Conservation (phyloP, 768 basidiomycete genomes). For the Lactarius pseudohatsudake region DNA sequence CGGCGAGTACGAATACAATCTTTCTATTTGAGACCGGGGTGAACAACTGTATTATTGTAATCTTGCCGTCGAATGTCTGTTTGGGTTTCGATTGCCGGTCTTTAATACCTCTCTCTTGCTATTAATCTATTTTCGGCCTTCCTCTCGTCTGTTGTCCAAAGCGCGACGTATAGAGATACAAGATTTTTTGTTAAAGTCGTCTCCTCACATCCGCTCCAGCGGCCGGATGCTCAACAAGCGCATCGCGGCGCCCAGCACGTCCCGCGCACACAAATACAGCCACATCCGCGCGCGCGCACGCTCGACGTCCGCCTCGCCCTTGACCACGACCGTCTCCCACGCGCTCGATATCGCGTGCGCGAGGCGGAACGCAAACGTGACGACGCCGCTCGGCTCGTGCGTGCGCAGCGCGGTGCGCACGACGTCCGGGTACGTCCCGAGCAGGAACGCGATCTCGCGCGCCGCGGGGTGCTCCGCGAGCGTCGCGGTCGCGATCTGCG, state of each 20-base stretch:
- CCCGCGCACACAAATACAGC: constrained; percentile 84
- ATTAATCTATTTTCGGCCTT: not conserved
- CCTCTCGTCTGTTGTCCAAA: not conserved
- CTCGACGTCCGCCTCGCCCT: constrained; percentile 72
- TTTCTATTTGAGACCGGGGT: constrained; percentile 41
- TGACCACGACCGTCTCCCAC: constrained; percentile 89
- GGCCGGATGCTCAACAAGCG: constrained; percentile 84
- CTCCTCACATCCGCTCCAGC: constrained; percentile 82
- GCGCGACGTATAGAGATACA: not conserved
- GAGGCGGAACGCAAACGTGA: constrained; percentile 85
- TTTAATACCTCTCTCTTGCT: constrained; percentile 13
- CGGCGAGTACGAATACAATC: constrained; percentile 91
- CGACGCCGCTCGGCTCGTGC: constrained; percentile 87
- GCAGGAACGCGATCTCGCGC: constrained; percentile 81
- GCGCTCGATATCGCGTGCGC: constrained; percentile 88
- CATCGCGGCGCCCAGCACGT: constrained; percentile 88
- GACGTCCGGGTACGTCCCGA: constrained; percentile 89
- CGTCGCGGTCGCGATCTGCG: constrained; percentile 65
- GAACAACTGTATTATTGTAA: constrained; percentile 6
- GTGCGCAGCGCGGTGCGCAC: constrained; percentile 82
- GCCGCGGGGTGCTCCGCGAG: constrained; percentile 70
- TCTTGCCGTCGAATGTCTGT: constrained; percentile 9
- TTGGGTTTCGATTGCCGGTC: not conserved
- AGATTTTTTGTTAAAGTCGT: too few species aligned
- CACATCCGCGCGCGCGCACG: constrained; percentile 85